Conservation (phyloP, 805 yeast genomes). For the Sporopachydermia lactativora region DNA sequence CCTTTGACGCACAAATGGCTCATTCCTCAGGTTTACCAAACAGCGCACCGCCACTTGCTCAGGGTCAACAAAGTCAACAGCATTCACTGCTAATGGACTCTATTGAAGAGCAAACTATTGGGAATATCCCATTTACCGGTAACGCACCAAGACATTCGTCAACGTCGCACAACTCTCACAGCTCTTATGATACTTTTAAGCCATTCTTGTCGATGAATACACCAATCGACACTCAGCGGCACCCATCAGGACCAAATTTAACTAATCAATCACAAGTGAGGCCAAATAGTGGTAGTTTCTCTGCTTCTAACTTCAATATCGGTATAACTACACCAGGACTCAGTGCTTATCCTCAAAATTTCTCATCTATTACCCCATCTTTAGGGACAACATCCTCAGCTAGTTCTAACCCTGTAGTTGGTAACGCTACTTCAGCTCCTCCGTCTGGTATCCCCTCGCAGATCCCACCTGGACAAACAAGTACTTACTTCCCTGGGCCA, state of each 20-base stretch:
- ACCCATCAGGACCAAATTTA: neutral
- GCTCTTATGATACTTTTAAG: neutral
- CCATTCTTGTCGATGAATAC: neutral
- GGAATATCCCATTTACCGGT: neutral
- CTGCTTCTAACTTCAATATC: neutral
- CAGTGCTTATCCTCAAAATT: neutral
- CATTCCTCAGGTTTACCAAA: neutral
- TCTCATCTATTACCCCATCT: neutral
- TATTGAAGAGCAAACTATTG: neutral
- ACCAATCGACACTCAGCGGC: neutral
- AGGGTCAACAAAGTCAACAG: neutral
- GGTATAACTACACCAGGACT: neutral
- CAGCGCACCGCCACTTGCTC: conserved; percentile 1
- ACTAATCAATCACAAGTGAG: too few relatives aligned
- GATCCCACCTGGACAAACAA: neutral
- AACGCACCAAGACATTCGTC: neutral
- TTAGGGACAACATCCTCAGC: neutral
- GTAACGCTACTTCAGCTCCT: neutral
- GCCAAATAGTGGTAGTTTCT: neutral
- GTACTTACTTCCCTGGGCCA: neutral
- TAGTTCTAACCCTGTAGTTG: neutral
- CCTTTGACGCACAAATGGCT: neutral
- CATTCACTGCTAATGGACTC: neutral
- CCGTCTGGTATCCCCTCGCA: neutral
- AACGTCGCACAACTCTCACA: neutral